phyloP scores from a whole-genome alignment of 2,329 filamentous ascomycete species.

The Colletotrichum somersetense region DNA sequence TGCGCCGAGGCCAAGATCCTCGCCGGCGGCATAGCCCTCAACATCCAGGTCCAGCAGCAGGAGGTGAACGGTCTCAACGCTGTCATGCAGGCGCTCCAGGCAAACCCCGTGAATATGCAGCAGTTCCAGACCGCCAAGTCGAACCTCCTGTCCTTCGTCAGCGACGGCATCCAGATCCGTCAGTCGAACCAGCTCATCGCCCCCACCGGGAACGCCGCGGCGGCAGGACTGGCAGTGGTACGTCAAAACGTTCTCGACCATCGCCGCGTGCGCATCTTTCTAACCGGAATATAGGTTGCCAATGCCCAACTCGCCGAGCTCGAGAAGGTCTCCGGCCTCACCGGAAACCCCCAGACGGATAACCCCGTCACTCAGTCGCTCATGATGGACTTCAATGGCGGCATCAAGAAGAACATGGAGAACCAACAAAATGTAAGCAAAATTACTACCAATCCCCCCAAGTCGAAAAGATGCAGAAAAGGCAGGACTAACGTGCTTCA shows the following conservation, averaged over 20 bases:
- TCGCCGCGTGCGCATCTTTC: accelerated
- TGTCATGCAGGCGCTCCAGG: constrained; percentile 33
- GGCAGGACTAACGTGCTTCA: not conserved
- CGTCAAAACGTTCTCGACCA: not conserved
- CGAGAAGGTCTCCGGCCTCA: constrained; percentile 35
- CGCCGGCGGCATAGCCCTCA: constrained; percentile 36
- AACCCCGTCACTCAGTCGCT: constrained; percentile 34
- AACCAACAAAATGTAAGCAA: constrained; percentile 35
- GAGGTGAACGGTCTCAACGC: constrained; percentile 31
- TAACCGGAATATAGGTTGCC: constrained; percentile 20
- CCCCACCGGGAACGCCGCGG: constrained; percentile 30
- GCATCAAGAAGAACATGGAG: constrained; percentile 41
- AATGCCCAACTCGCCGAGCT: constrained; percentile 38
- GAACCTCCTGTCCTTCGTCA: constrained; percentile 39
- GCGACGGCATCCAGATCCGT: constrained; percentile 38
- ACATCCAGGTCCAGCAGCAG: constrained; percentile 40
- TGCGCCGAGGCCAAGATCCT: constrained; percentile 41
- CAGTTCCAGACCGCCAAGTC: constrained; percentile 42
- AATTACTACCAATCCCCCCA: not conserved
- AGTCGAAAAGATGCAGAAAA: accelerated
- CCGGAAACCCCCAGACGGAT: constrained; percentile 35
- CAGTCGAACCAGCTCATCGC: constrained; percentile 40
- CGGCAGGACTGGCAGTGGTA: constrained; percentile 37
- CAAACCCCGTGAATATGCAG: constrained; percentile 35
- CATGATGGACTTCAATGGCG: constrained; percentile 36